Conservation (phyloP, 345 rosid genomes). For the Brassica nigra region DNA sequence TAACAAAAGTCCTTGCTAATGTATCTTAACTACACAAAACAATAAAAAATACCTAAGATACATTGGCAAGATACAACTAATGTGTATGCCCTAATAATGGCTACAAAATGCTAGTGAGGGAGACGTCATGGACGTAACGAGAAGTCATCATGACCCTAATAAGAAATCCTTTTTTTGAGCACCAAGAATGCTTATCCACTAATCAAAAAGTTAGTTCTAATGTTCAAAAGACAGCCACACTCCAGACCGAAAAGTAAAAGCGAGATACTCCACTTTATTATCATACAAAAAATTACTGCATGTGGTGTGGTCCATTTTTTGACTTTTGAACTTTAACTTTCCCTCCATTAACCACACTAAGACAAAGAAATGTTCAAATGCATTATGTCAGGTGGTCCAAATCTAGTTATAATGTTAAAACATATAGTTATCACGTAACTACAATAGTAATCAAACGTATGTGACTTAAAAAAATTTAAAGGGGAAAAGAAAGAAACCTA, state of each 20-base stretch:
- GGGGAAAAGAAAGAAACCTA: background rate
- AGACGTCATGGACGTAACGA: slow-evolving; percentile 8
- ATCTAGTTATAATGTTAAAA: background rate
- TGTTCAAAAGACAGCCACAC: slow-evolving; percentile 25
- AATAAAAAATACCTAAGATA: too few relatives aligned
- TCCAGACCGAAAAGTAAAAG: slow-evolving; percentile 17
- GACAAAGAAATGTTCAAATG: slow-evolving; percentile 8
- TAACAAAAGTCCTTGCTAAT: too few relatives aligned
- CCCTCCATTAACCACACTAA: slow-evolving; percentile 25
- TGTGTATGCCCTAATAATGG: background rate
- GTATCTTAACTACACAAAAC: too few relatives aligned
- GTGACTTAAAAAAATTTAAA: background rate
- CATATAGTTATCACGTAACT: slow-evolving; percentile 23
- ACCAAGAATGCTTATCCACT: slow-evolving; percentile 11
- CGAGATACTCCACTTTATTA: slow-evolving; percentile 7
- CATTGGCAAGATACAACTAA: too few relatives aligned
- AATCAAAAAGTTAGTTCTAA: slow-evolving; percentile 25
- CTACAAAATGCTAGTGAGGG: background rate
- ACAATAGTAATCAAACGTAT: slow-evolving; percentile 5
- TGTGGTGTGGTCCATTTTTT: slow-evolving; percentile 12
- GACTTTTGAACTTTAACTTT: slow-evolving; percentile 25
- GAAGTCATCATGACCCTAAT: slow-evolving; percentile 26
- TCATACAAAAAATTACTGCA: slow-evolving; percentile 17
- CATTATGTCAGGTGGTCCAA: slow-evolving; percentile 31
- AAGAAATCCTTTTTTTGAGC: background rate